Evolutionary conservation across 129 eudicot genomes (phyloP).

Genomic region (Helichrysum umbraculigerum): DNA sequence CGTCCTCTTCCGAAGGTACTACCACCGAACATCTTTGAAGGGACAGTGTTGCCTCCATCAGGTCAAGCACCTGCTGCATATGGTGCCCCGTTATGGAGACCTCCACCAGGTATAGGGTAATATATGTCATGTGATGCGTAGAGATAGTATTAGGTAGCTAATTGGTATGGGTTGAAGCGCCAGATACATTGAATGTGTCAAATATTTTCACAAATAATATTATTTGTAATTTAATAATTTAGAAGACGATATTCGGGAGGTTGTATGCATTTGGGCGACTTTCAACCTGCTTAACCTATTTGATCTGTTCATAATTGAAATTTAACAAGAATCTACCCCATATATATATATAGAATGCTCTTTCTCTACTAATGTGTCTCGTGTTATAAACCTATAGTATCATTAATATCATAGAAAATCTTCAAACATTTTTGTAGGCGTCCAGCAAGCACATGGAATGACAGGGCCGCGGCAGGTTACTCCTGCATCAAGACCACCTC

Average conservation of each 20-base stretch:
- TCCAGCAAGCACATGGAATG: conserved; percentile 23
- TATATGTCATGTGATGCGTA: background rate
- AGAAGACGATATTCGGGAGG: background rate
- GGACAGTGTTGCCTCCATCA: conserved; percentile 47
- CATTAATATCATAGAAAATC: background rate
- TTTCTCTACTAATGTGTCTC: background rate
- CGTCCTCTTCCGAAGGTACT: conserved; percentile 73
- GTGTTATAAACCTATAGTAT: background rate
- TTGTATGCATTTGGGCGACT: background rate
- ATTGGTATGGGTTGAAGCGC: too few relatives aligned
- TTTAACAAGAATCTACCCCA: background rate
- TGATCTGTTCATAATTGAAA: background rate
- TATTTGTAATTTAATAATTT: too few relatives aligned
- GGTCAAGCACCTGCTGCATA: conserved; percentile 38
- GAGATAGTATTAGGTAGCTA: too few relatives aligned
- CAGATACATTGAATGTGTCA: too few relatives aligned
- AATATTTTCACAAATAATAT: background rate
- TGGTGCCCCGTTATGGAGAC: conserved; percentile 25
- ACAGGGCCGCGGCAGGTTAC: conserved; percentile 36
- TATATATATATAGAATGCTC: background rate
- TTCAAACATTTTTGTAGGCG: conserved; percentile 21
- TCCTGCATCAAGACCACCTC: conserved; percentile 70
- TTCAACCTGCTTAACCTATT: background rate
- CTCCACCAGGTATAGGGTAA: conserved; percentile 40
- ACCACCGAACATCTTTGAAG: conserved; percentile 59